phyloP scores from a whole-genome alignment of 352 stramenopile species.

The Pythium insidiosum region DNA sequence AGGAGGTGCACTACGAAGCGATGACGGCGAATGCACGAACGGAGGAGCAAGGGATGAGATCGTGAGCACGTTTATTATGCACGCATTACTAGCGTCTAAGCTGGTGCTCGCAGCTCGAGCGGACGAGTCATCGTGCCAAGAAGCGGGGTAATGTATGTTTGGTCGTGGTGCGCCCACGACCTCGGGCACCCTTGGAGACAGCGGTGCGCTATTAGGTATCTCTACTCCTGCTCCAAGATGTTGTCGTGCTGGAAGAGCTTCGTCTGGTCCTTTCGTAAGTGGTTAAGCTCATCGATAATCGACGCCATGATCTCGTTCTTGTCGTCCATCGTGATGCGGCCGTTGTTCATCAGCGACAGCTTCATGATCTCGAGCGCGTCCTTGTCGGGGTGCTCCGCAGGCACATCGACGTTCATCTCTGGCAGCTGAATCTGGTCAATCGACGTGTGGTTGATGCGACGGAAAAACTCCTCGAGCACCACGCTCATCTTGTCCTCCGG shows the following conservation, averaged over 20 bases:
- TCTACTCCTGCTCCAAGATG: too few species aligned
- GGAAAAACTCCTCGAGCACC: conserved; percentile 64
- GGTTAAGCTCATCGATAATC: conserved; percentile 74
- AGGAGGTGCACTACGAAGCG: too few species aligned
- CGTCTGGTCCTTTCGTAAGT: conserved; percentile 81
- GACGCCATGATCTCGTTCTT: conserved; percentile 83
- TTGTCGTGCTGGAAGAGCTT: conserved; percentile 73
- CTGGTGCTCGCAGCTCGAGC: too few species aligned
- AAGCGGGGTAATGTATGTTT: too few species aligned
- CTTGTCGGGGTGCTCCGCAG: conserved; percentile 59
- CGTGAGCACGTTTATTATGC: too few species aligned
- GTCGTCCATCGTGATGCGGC: conserved; percentile 81
- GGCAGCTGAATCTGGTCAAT: conserved; percentile 67
- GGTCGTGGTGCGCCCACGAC: too few species aligned
- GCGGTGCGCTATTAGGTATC: too few species aligned
- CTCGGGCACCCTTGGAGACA: too few species aligned
- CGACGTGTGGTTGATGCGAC: conserved; percentile 67
- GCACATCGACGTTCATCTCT: conserved; percentile 60
- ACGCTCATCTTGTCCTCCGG: conserved; percentile 57
- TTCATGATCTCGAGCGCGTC: conserved; percentile 86
- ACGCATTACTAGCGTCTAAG: too few species aligned
- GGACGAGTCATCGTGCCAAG: too few species aligned
- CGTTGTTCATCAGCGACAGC: conserved; percentile 85
- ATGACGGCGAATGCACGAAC: too few species aligned
- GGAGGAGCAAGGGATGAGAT: too few species aligned